Conservation (phyloP, 2,329 filamentous ascomycete species). For the Chrysoporthe deuterocubensis region DNA sequence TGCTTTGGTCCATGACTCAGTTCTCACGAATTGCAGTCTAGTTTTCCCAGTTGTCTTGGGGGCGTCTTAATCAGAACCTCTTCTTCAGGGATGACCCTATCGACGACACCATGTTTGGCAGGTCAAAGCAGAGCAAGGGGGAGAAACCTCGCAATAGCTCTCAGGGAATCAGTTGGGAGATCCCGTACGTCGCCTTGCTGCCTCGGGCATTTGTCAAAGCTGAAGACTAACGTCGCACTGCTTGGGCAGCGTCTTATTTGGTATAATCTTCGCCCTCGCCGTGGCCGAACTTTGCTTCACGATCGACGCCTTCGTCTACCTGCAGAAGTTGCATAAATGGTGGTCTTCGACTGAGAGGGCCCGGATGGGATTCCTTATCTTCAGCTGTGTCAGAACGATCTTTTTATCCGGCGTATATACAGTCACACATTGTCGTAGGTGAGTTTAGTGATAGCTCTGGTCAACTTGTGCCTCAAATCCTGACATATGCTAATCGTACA, state of each 20-base stretch:
- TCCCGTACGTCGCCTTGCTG: not conserved
- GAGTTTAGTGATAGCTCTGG: not conserved
- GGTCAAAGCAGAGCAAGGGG: constrained; percentile 15
- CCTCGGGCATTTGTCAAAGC: not conserved
- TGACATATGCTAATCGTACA: not conserved
- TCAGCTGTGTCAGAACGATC: constrained; percentile 21
- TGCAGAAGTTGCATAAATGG: constrained; percentile 22
- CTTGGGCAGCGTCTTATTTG: constrained; percentile 22
- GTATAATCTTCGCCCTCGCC: constrained; percentile 20
- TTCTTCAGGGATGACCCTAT: not conserved
- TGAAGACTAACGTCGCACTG: not conserved
- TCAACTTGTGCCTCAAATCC: not conserved
- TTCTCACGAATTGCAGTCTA: not conserved
- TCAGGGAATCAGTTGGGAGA: constrained; percentile 17
- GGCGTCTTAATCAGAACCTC: not conserved
- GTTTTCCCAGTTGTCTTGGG: not conserved
- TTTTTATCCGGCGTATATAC: constrained; percentile 18
- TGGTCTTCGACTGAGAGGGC: constrained; percentile 21
- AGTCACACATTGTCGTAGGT: constrained; percentile 8
- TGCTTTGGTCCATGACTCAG: not conserved
- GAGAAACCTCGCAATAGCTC: constrained; percentile 21
- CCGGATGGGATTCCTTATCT: constrained; percentile 25
- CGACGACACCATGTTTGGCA: constrained; percentile 14
- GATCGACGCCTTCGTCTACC: constrained; percentile 22
- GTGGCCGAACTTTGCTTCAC: constrained; percentile 22